Evolutionary conservation across 2,329 filamentous ascomycete species (phyloP), one percentile per base, ranked within the genome.

Genomic region (Aspergillus ruber): DNA sequence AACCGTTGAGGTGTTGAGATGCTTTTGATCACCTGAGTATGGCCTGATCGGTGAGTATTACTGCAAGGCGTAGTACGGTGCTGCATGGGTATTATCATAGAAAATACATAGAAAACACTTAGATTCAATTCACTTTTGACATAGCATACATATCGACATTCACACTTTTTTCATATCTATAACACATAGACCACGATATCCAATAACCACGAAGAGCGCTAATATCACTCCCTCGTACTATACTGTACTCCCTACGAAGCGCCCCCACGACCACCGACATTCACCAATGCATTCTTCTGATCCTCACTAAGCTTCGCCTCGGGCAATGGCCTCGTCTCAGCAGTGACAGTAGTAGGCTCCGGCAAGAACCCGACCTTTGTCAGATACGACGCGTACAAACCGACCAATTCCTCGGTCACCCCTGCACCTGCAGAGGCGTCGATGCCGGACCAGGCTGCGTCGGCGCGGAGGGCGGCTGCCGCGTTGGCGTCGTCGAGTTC

Each of bases 401-500:
- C 84, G 13, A 86, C 75, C 32, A 77, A 77, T 51, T 84, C 79
- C 47, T 77, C 70, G 18, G 73, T 79, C 9, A 88, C 79, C 20
- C 79, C 79, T 51, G 63, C 76, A 46, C 71, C 81, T 0, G 71
- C 70, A 42, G 77, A 80, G 55, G 76, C 77, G 53, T 84, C 80
- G 29, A 79, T 63, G 1, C 76, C 77, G 0, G 81, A 76, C 78
- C 79, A 78, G 41, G 58, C 72, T 0, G 74, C 74, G 59, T 90
- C 85, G 3, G 76, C 75, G 61, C 79, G 79, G 20, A 94, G 74
- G 0, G 84, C 79, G 2, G 73, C 70, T 1, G 79, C 75, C 0
- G 88, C 81, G 60, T 93, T 89, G 32, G 58, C 65, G 62, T 91
- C 87, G 58, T 88, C 84, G 10, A 93, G 77, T 63, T 88, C 85